Evolutionary conservation across 805 yeast species (phyloP).

Genomic region (Monosporozyma aerobia): DNA sequence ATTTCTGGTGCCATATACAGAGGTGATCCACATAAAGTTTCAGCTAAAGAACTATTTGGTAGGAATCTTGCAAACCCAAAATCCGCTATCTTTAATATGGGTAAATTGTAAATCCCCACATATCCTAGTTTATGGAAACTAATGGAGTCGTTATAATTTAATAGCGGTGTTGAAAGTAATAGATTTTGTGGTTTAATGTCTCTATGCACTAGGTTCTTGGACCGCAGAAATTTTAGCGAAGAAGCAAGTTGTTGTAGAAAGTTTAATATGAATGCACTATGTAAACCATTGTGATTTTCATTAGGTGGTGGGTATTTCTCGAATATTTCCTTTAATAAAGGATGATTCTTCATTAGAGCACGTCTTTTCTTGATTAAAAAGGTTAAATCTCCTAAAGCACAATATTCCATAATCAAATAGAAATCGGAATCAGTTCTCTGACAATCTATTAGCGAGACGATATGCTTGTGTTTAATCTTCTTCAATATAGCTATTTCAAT

Average conservation of each 20-base stretch:
- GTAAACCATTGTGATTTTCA: constrained; percentile 64
- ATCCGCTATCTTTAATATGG: constrained; percentile 88
- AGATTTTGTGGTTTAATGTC: constrained; percentile 87
- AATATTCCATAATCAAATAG: constrained; percentile 91
- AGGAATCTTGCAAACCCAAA: constrained; percentile 94
- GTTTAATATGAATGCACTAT: constrained; percentile 69
- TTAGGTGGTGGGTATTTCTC: constrained; percentile 76
- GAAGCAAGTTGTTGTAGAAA: constrained; percentile 80
- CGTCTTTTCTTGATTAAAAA: constrained; percentile 72
- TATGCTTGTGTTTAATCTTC: constrained; percentile 84
- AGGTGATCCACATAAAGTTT: constrained; percentile 95
- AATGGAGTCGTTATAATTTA: constrained; percentile 37
- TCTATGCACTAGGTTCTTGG: constrained; percentile 80
- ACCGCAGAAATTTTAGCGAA: constrained; percentile 73
- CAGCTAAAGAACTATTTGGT: constrained; percentile 91
- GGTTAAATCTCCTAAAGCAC: constrained; percentile 89
- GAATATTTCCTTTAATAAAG: constrained; percentile 65
- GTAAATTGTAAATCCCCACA: constrained; percentile 81
- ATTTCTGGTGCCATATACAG: constrained; percentile 98
- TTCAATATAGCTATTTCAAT: constrained; percentile 85
- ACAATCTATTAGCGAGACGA: constrained; percentile 79
- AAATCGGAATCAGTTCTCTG: constrained; percentile 69
- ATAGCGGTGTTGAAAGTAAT: constrained; percentile 67
- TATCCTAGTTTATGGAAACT: constrained; percentile 50
- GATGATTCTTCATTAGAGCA: constrained; percentile 65